Percentiles rank a stretch among this genome's conserved stretches.
phyloP scores from a whole-genome alignment of 768 basidiomycete genomes.

The Boletus patriciae region DNA sequence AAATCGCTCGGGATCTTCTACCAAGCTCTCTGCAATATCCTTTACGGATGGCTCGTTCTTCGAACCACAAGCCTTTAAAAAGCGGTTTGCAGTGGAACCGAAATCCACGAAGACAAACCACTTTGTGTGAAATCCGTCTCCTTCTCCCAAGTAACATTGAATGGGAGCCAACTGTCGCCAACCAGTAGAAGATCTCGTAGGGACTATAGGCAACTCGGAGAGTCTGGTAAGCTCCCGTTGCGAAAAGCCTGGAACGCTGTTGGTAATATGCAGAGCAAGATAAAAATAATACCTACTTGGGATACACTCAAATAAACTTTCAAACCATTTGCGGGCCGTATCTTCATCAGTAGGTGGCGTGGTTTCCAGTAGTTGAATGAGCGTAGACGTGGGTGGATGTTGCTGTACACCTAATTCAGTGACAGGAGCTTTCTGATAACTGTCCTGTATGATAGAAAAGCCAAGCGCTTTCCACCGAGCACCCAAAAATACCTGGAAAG shows the following conservation, averaged over 20 bases:
- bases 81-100: slow-evolving; percentile 71
- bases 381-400: slow-evolving; percentile 58
- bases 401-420: slow-evolving; percentile 63
- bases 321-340: slow-evolving; percentile 63
- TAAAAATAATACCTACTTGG: slow-evolving; percentile 42
- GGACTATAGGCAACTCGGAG: slow-evolving; percentile 56
- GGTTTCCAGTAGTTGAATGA: slow-evolving; percentile 56
- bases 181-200: neutral
- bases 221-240: slow-evolving; percentile 51
- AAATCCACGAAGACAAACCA: slow-evolving; percentile 88
- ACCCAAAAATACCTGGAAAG: slow-evolving; percentile 2
- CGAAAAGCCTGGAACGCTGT: slow-evolving; percentile 49
- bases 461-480: slow-evolving; percentile 57
- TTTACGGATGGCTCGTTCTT: slow-evolving; percentile 80
- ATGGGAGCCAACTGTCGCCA: slow-evolving; percentile 48
- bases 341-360: slow-evolving; percentile 52
- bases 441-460: slow-evolving; percentile 63
- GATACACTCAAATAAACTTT: slow-evolving; percentile 56
- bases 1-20: slow-evolving; percentile 66
- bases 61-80: slow-evolving; percentile 81
- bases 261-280: neutral
- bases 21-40: slow-evolving; percentile 66
- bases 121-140: slow-evolving; percentile 66
- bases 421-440: slow-evolving; percentile 44
- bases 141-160: slow-evolving; percentile 65